phyloP scores from a whole-genome alignment of 495 filamentous ascomycete genomes.

The Neurospora tetraspora region DNA sequence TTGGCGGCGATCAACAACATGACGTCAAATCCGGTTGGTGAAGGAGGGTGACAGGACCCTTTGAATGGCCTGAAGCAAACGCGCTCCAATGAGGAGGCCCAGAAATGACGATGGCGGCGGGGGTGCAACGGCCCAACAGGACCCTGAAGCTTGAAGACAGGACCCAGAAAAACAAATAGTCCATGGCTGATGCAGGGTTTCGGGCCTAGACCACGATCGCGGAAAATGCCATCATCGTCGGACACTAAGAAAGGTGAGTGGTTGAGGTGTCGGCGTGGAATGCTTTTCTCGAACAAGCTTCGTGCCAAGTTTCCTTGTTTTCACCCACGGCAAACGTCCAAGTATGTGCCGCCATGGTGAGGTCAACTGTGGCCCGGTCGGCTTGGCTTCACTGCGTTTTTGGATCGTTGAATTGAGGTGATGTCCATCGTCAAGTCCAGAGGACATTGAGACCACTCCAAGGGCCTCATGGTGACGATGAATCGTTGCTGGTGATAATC shows the following conservation, averaged over 20 bases:
- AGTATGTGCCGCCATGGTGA: background rate
- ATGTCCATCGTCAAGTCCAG: background rate
- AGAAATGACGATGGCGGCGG: conserved; percentile 3
- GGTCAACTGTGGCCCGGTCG: background rate
- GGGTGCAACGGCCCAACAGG: background rate
- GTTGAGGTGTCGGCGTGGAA: background rate
- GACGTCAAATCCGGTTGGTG: conserved; percentile 20
- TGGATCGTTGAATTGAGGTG: background rate
- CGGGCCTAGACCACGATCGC: background rate
- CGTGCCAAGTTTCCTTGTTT: background rate
- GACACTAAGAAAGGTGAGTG: background rate
- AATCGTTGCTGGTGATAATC: no score
- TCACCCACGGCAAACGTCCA: background rate
- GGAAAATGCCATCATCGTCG: background rate
- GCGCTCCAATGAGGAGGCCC: conserved; percentile 12
- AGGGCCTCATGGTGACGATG: no score
- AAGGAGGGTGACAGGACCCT: conserved; percentile 8
- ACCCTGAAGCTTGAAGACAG: background rate
- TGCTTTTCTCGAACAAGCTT: background rate
- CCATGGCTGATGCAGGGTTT: conserved; percentile 2
- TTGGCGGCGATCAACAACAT: conserved; percentile 12
- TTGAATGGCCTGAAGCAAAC: conserved; percentile 3
- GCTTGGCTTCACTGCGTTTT: background rate
- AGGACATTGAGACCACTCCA: no score
- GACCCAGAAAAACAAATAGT: background rate